These are phyloP conservation scores for Geotrichum fermentans DNA, from an alignment of 1,139 yeast genomes.

Conservation along the genomic window DNA sequence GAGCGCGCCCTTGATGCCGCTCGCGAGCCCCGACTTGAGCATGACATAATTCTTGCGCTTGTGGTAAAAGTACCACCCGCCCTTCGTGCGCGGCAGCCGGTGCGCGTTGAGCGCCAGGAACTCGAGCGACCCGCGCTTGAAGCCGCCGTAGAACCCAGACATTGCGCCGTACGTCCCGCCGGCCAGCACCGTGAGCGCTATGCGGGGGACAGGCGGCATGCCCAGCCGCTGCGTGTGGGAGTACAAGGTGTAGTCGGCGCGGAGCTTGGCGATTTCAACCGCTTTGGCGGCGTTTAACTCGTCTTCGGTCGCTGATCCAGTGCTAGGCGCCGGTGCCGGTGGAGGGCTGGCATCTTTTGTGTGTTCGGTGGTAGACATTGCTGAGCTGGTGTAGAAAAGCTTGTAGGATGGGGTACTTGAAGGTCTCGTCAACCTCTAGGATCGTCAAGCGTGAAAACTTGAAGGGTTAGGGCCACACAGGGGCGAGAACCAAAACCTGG, in stretches of 20 bases:
- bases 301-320: background rate
- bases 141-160: slow-evolving; percentile 62
- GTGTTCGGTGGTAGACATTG: background rate
- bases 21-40: slow-evolving; percentile 49
- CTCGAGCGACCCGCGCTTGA: slow-evolving; percentile 51
- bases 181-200: slow-evolving; percentile 38
- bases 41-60: slow-evolving; percentile 78
- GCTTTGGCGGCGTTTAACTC: background rate
- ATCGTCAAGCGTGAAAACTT: too few relatives aligned
- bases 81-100: slow-evolving; percentile 68
- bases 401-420: too few relatives aligned
- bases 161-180: slow-evolving; percentile 55
- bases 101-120: slow-evolving; percentile 81
- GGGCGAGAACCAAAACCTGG: too few relatives aligned
- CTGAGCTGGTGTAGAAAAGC: too few relatives aligned
- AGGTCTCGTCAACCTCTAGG: too few relatives aligned
- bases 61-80: slow-evolving; percentile 88
- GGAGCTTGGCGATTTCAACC: slow-evolving; percentile 1
- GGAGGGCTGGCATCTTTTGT: background rate
- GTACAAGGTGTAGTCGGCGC: slow-evolving; percentile 7
- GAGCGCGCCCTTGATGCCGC: slow-evolving; percentile 44
- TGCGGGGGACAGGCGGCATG: slow-evolving; percentile 40
- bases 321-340: slow-evolving; percentile 1
- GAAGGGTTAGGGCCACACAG: too few relatives aligned
- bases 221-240: slow-evolving; percentile 36